A percentile compares a stretch with the other conserved stretches of the same genome.
phyloP scores from a whole-genome alignment of 2,329 filamentous ascomycete genomes.

The Xylaria sp. region DNA sequence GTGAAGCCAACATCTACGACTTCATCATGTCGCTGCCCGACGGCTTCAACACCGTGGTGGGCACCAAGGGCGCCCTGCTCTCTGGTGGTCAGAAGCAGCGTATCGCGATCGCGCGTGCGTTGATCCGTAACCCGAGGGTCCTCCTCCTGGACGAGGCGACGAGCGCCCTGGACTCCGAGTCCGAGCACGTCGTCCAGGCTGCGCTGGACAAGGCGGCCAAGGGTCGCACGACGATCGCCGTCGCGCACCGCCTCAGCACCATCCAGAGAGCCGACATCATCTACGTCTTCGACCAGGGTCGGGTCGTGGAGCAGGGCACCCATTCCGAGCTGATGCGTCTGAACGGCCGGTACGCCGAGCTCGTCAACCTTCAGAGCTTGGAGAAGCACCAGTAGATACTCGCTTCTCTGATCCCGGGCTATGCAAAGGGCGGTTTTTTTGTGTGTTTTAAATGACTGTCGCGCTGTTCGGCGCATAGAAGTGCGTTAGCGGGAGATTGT shows the following conservation, averaged over 20 bases:
- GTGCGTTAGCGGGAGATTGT: conserved; percentile 18
- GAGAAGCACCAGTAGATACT: conserved; percentile 61
- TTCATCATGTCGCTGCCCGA: conserved; percentile 89
- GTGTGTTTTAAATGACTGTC: conserved; percentile 13
- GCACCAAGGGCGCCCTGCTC: conserved; percentile 84
- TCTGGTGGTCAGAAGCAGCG: conserved; percentile 96
- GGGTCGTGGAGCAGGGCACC: conserved; percentile 84
- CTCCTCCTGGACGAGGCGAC: conserved; percentile 86
- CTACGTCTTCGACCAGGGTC: conserved; percentile 93
- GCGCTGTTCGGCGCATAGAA: not conserved
- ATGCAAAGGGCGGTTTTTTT: not conserved
- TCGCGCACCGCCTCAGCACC: conserved; percentile 90
- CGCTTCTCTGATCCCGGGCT: not conserved
- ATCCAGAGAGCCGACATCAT: conserved; percentile 96
- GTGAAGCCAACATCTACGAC: conserved; percentile 91
- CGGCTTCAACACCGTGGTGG: conserved; percentile 85
- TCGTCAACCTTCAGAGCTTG: conserved; percentile 83
- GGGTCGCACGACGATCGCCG: conserved; percentile 90
- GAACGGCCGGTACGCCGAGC: conserved; percentile 78
- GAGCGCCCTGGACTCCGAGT: conserved; percentile 78
- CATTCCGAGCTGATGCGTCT: conserved; percentile 77
- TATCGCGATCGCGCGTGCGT: conserved; percentile 88
- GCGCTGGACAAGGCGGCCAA: conserved; percentile 84
- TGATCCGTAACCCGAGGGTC: conserved; percentile 91
- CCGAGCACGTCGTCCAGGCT: conserved; percentile 81